These are phyloP conservation scores for Trichoderma gracile DNA, from an alignment of 2,329 filamentous ascomycete genomes.

Conservation along the genomic window DNA sequence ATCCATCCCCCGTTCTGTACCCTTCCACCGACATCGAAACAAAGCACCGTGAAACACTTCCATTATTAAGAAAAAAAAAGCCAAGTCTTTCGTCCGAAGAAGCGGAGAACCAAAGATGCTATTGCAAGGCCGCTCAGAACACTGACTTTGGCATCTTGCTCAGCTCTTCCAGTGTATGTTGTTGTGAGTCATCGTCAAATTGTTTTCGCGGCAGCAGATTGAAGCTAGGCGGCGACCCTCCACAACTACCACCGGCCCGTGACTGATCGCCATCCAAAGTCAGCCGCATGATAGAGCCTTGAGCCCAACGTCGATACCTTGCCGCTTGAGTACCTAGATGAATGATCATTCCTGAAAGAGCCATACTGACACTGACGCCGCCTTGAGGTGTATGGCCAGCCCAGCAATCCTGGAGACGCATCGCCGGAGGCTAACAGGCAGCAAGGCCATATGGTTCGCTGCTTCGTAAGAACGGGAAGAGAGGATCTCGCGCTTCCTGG, in stretches of 20 bases:
- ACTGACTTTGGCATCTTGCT: not conserved
- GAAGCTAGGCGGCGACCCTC: not conserved
- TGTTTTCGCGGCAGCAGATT: not conserved
- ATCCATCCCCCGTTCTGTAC: no score
- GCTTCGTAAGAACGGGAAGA: conserved; percentile 6
- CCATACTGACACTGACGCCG: not conserved
- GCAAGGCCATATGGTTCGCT: conserved; percentile 3
- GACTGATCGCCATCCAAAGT: no score
- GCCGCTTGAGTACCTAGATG: no score
- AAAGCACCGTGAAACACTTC: no score
- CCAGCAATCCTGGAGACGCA: not conserved
- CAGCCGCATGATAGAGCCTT: no score
- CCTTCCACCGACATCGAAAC: no score
- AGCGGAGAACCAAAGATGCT: no score
- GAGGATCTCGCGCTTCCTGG: not conserved
- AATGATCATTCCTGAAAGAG: no score
- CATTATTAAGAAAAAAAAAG: no score
- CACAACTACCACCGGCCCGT: not conserved
- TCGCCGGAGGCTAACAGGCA: not conserved
- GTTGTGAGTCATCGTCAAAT: not conserved
- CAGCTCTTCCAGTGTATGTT: not conserved
- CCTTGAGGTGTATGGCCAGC: no score
- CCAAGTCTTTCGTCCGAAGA: no score
- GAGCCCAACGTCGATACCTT: no score
- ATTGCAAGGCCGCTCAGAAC: not conserved